Conservation (phyloP, 352 stramenopile genomes). For the Phytopythium vexans region DNA sequence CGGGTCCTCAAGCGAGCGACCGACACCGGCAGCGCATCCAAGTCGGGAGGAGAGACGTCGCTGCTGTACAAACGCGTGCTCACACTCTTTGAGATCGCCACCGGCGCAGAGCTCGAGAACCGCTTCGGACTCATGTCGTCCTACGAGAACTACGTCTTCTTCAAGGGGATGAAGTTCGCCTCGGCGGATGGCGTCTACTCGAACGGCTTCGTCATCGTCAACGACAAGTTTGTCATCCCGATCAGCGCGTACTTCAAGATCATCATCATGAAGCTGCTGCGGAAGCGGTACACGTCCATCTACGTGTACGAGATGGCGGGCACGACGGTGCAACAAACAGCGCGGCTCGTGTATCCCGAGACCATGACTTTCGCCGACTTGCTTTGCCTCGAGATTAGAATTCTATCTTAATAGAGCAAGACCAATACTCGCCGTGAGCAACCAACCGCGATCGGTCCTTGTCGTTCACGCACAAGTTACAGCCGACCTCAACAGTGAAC, state of each 20-base stretch:
- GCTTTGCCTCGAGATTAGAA: slow-evolving; percentile 15
- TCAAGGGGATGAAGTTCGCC: slow-evolving; percentile 32
- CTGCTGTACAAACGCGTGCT: slow-evolving; percentile 11
- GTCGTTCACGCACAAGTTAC: too few relatives aligned
- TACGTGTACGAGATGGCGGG: slow-evolving; percentile 32
- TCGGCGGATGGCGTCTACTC: slow-evolving; percentile 31
- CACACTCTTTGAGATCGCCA: slow-evolving; percentile 28
- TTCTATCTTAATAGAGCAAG: slow-evolving; percentile 16
- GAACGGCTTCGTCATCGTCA: slow-evolving; percentile 33
- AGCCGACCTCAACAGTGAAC: too few relatives aligned
- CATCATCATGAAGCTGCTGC: slow-evolving; percentile 19
- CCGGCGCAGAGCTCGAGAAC: slow-evolving; percentile 15
- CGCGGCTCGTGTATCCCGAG: slow-evolving; percentile 24
- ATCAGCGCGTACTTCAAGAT: slow-evolving; percentile 22
- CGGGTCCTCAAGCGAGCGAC: slow-evolving; percentile 1
- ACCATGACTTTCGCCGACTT: slow-evolving; percentile 19
- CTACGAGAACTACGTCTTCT: slow-evolving; percentile 38
- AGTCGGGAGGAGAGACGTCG: neutral
- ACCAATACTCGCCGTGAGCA: neutral
- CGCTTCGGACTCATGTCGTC: slow-evolving; percentile 35
- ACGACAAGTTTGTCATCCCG: slow-evolving; percentile 26
- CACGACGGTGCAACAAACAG: slow-evolving; percentile 27
- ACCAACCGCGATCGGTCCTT: neutral
- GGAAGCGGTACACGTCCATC: slow-evolving; percentile 13
- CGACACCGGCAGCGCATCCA: neutral